A percentile compares a stretch with the other conserved stretches of the same genome.
Conservation (phyloP, 768 basidiomycete genomes). For the Leccinellum luteum region DNA sequence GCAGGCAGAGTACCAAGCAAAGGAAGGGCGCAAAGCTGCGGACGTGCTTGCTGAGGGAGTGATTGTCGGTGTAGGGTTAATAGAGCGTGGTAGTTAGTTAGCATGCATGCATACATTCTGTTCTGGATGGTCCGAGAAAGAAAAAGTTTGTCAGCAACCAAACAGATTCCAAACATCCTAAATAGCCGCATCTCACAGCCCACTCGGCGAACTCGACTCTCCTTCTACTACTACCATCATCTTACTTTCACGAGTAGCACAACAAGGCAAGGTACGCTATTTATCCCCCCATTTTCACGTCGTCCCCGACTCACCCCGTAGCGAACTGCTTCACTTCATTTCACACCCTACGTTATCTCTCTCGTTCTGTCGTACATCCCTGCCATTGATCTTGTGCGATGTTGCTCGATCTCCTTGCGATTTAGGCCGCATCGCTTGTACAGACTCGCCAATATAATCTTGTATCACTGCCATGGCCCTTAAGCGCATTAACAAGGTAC, state of each 20-base stretch:
- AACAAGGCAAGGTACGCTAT: slow-evolving; percentile 10
- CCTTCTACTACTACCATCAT: slow-evolving; percentile 33
- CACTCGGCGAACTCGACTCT: slow-evolving; percentile 14
- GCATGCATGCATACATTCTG: too few species aligned
- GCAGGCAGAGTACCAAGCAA: slow-evolving; percentile 60
- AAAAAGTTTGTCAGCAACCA: slow-evolving; percentile 35
- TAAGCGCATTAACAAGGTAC: slow-evolving; percentile 99
- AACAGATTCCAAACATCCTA: slow-evolving; percentile 37
- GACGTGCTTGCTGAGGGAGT: slow-evolving; percentile 72
- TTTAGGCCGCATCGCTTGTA: slow-evolving; percentile 6
- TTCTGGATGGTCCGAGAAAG: slow-evolving; percentile 11
- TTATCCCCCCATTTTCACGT: neutral
- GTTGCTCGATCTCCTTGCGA: slow-evolving; percentile 30
- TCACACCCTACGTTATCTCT: neutral
- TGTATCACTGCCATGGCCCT: slow-evolving; percentile 68
- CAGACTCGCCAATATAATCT: slow-evolving; percentile 15
- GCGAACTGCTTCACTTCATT: neutral
- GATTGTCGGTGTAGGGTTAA: slow-evolving; percentile 73
- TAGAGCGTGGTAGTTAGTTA: slow-evolving; percentile 44
- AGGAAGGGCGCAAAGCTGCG: slow-evolving; percentile 68
- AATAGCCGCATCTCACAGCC: slow-evolving; percentile 28
- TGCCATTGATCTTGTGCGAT: slow-evolving; percentile 40
- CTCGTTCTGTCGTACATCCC: neutral
- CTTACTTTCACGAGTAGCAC: neutral
- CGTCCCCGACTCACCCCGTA: neutral